Evolutionary conservation across 1,284 basidiomycete species (phyloP), one percentile per base, ranked within the genome.

Genomic region (Trametes hirsuta): DNA sequence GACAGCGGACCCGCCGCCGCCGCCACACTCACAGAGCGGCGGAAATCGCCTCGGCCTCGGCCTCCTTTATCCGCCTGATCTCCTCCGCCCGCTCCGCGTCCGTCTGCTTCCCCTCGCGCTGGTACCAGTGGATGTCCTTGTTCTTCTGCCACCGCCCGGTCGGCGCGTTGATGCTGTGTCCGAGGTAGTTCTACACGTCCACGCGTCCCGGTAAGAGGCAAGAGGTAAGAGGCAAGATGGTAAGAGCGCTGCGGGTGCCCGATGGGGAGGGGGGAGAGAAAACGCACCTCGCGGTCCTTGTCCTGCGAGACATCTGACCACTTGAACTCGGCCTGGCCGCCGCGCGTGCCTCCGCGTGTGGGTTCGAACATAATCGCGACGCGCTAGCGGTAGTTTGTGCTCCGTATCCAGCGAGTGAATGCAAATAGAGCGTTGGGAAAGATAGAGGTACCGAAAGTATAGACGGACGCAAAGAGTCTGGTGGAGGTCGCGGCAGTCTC

Each of bases 121-220:
- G 84, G 72, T 97, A 97, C 94, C 94, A 97, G 71, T 97, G 94
- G 18, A 97, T 79, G 69, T 97, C 94, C 72, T 95, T 94, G 78
- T 94, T 93, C 77, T 95, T 95, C 76, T 97, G 94, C 94, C 94
- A 97, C 63, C 95, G 81, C 3, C 95, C 94, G 2, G 92, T 93
- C 0, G 94, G 94, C 1, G 94, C 94, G 69, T 96, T 95, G 75
- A 96, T 88, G 63, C 93, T 94, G 70, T 94, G 91, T 4, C 94
- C 94, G 1, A 97, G 86, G 72, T 96, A 96, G 74, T 95, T 90
- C 88, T 95, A 56, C n/a, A 44, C 22, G 24, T 10, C 12, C 18
- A 18, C 18, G 18, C 18, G 18, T 1, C 18, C 18, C 18, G 18
- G 18, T 18, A 18, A 18, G 18, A 18, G 18, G 18, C 18, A 18